phyloP scores from a whole-genome alignment of 2,329 filamentous ascomycete species.

The Hymenoscyphus repandus region DNA sequence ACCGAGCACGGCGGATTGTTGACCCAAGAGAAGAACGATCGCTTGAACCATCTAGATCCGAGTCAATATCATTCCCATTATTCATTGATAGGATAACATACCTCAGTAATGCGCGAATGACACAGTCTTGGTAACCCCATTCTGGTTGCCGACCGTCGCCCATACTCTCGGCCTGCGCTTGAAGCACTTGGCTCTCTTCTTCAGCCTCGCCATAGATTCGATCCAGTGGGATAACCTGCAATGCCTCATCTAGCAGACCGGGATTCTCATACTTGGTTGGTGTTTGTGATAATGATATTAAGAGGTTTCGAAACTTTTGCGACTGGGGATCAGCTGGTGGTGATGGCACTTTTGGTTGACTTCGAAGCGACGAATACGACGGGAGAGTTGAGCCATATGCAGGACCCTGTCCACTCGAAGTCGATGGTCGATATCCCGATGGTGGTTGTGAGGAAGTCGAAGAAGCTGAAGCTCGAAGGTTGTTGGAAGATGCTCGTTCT shows the following conservation, averaged over 20 bases:
- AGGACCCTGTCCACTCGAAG: constrained; percentile 37
- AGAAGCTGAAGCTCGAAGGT: constrained; percentile 38
- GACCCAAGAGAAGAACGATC: constrained; percentile 92
- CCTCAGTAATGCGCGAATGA: constrained; percentile 81
- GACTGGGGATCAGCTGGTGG: constrained; percentile 68
- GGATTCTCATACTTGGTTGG: constrained; percentile 96
- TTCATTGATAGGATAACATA: constrained; percentile 38
- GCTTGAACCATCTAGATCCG: constrained; percentile 78
- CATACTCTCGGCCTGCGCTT: constrained; percentile 83
- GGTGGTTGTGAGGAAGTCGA: constrained; percentile 24
- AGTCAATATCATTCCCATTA: constrained; percentile 14
- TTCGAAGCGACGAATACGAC: constrained; percentile 56
- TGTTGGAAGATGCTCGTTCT: constrained; percentile 46
- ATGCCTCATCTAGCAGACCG: constrained; percentile 84
- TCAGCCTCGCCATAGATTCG: constrained; percentile 91
- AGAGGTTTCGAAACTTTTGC: constrained; percentile 72
- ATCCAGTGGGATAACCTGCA: constrained; percentile 81
- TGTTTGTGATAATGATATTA: constrained; percentile 80
- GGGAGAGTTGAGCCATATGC: constrained; percentile 41
- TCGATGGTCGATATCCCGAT: constrained; percentile 39
- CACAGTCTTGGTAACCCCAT: constrained; percentile 98
- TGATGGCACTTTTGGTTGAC: constrained; percentile 66
- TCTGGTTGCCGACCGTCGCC: constrained; percentile 73
- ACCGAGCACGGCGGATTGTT: constrained; percentile 85
- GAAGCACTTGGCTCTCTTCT: constrained; percentile 82